phyloP scores from a whole-genome alignment of 2,329 filamentous ascomycete species.

The Rhynchosporium agropyri region DNA sequence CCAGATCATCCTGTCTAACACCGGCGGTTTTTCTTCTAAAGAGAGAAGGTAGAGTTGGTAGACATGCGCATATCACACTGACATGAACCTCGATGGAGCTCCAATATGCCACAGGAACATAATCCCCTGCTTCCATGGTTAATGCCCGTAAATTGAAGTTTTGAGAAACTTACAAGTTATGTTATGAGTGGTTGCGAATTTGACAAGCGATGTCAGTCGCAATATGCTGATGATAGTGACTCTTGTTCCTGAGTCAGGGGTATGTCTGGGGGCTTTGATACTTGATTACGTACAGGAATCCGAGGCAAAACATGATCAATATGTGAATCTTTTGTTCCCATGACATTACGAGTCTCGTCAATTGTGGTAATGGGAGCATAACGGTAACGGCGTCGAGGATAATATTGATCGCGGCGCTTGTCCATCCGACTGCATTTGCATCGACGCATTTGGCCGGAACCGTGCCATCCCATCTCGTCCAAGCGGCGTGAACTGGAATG shows the following conservation, averaged over 20 bases:
- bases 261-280: not conserved
- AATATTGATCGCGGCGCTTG: constrained; percentile 55
- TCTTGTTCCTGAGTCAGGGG: constrained; percentile 8
- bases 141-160: constrained; percentile 1
- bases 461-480: constrained; percentile 55
- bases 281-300: constrained; percentile 42
- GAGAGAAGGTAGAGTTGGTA: constrained; percentile 27
- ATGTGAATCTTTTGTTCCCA: constrained; percentile 53
- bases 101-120: constrained; percentile 31
- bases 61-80: constrained; percentile 33
- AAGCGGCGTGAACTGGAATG: constrained; percentile 54
- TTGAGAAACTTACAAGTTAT: constrained; percentile 24
- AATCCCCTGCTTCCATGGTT: constrained; percentile 23
- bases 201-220: constrained; percentile 27
- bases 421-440: constrained; percentile 53
- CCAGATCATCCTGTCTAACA: not conserved
- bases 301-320: constrained; percentile 54
- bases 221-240: constrained; percentile 32
- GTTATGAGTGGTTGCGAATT: constrained; percentile 32
- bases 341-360: constrained; percentile 48
- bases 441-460: constrained; percentile 52
- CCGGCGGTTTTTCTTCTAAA: constrained; percentile 8
- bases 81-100: constrained; percentile 33
- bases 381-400: constrained; percentile 55
- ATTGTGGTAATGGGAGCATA: constrained; percentile 51